Evolutionary conservation across 1,139 yeast species (phyloP).

Genomic region (Arxiozyma heterogenica): DNA sequence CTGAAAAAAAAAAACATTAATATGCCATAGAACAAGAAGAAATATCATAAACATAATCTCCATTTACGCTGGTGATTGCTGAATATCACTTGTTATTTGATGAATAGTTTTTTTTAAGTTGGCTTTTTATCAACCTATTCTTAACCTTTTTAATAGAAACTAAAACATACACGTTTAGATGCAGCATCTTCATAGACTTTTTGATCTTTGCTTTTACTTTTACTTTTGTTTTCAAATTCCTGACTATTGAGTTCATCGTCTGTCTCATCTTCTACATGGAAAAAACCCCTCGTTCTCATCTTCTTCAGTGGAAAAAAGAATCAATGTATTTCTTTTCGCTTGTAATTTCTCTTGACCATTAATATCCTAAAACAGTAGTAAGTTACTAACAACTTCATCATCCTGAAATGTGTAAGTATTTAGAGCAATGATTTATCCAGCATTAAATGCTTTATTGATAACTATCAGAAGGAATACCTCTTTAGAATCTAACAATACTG

Average conservation of each 20-base stretch:
- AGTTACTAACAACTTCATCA: not conserved
- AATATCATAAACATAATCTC: too few species aligned
- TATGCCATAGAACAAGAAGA: not conserved
- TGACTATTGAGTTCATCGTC: too few species aligned
- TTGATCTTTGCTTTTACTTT: not conserved
- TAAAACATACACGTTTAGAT: not conserved
- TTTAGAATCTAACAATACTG: not conserved
- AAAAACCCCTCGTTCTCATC: not conserved
- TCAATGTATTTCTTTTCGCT: not conserved
- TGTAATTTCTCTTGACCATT: not conserved
- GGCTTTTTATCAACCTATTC: not conserved
- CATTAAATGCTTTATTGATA: not conserved
- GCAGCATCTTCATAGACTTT: not conserved
- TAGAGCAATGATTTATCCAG: not conserved
- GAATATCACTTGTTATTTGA: too few species aligned
- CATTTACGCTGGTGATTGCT: too few species aligned
- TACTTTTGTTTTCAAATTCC: not conserved
- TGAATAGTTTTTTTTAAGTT: too few species aligned
- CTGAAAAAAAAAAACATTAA: not conserved
- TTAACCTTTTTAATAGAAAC: not conserved
- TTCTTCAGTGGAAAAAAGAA: not conserved
- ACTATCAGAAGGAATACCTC: not conserved
- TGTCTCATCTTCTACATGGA: not conserved
- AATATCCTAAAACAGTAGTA: not conserved
- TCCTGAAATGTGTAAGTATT: not conserved